phyloP scores from a whole-genome alignment of 192 early-diverging fungal genomes.

The Obelidium mucronatum region DNA sequence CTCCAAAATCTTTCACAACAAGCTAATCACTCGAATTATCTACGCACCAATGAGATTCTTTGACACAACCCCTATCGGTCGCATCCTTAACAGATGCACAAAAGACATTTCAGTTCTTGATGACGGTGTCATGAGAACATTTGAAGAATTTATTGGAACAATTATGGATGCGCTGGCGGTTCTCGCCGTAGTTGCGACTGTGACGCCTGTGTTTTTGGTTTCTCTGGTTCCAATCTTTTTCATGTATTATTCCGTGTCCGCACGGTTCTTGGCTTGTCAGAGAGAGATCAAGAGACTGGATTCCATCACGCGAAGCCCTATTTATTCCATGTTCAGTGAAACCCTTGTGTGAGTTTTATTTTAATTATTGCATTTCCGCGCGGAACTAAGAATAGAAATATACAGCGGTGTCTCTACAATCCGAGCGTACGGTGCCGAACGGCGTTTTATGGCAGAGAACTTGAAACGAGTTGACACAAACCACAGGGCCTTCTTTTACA shows the following conservation, averaged over 20 bases:
- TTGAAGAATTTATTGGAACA: conserved; percentile 24
- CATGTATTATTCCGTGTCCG: conserved; percentile 71
- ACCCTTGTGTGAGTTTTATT: conserved; percentile 51
- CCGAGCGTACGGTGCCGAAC: conserved; percentile 52
- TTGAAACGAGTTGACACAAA: conserved; percentile 64
- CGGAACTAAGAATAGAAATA: conserved; percentile 7
- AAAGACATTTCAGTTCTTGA: conserved; percentile 91
- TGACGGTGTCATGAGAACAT: conserved; percentile 31
- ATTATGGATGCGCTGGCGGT: conserved; percentile 39
- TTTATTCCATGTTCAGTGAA: conserved; percentile 86
- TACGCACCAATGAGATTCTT: conserved; percentile 56
- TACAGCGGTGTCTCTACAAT: conserved; percentile 54
- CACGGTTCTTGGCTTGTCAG: conserved; percentile 77
- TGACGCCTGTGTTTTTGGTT: conserved; percentile 75
- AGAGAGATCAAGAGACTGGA: conserved; percentile 92
- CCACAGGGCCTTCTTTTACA: conserved; percentile 85
- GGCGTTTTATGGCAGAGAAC: conserved; percentile 44
- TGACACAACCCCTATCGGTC: conserved; percentile 53
- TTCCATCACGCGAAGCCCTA: conserved; percentile 75
- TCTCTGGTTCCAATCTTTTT: conserved; percentile 65
- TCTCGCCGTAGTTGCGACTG: conserved; percentile 37
- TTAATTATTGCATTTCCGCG: not conserved
- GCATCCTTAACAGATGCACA: conserved; percentile 52
- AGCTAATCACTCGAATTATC: conserved; percentile 45
- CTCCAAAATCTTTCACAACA: conserved; percentile 45